Base-by-base conservation (phyloP, 2,329 filamentous ascomycete genomes). In the Xylaria sp. region DNA sequence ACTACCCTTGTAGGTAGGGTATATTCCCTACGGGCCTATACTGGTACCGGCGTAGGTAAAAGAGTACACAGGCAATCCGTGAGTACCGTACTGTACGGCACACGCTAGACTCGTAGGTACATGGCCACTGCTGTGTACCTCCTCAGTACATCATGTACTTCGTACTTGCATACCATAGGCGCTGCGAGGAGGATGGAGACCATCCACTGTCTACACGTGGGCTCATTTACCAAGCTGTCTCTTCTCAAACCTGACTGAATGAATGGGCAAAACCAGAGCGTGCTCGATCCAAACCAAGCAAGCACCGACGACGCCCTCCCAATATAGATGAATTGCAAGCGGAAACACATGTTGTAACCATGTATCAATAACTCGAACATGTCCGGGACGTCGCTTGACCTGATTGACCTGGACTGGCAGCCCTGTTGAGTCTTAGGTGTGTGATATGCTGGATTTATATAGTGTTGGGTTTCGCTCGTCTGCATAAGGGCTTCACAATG, bases 211-310 rank as follows among this genome's bases (percentile, higher is more conserved):
- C 49, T 35, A 35, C 49, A 51, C 49, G 49, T 51, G 35, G 60
- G 66, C 62, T 69, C 66, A 69, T 69, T 68, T 69, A 69, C 65
- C 62, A 65, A 60, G 55, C 55, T 59, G 62, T 58, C 58, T 46
- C 42, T 57, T 59, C 59, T 64, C 64, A 65, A 61, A 62, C 59
- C 52, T 55, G 53, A 52, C 61, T 48, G 49, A 61, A 58, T 53
- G 61, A 58, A 62, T 62, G 50, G 58, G 52, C 54, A 58, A 55
- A 58, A 55, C 54, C 52, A 53, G 23, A 30, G 23, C 4, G 4
- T 30, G 51, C 55, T 19, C 49, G 55, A 54, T 46, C 13, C 42
- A 46, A n/a, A 46, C 19, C 18, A 54, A 54, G 23, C 23, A 30
- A 30, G 23, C 23, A 30, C 23, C 23, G 23, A 30, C 23, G 23